A percentile compares a stretch with the other conserved stretches of the same genome.
These are phyloP conservation scores for Tolypocladium cylindrosporum DNA, from an alignment of 2,329 filamentous ascomycete species.

Conservation along the genomic window DNA sequence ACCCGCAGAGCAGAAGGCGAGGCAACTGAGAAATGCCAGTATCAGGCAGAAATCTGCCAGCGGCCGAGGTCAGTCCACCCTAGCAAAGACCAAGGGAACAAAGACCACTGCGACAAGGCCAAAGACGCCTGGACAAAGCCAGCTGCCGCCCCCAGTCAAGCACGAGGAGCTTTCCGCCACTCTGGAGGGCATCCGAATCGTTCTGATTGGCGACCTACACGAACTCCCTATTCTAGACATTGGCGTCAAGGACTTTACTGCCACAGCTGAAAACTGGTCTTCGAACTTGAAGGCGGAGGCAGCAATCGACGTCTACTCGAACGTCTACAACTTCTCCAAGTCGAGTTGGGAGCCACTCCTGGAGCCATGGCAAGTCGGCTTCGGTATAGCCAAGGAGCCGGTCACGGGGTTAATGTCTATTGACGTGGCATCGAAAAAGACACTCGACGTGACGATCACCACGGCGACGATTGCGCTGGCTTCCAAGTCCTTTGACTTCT, in stretches of 20 bases:
- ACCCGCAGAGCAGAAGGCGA: conserved; percentile 43
- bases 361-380: conserved; percentile 91
- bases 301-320: conserved; percentile 86
- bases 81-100: conserved; percentile 30
- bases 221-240: conserved; percentile 92
- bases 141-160: conserved; percentile 7
- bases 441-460: conserved; percentile 84
- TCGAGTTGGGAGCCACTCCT: conserved; percentile 95
- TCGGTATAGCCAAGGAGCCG: conserved; percentile 73
- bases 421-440: conserved; percentile 80
- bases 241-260: conserved; percentile 81
- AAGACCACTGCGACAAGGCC: conserved; percentile 23
- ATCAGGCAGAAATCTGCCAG: conserved; percentile 48
- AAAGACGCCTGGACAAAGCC: conserved; percentile 8
- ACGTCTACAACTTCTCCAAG: conserved; percentile 98
- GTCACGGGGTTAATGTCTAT: conserved; percentile 69
- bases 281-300: conserved; percentile 77
- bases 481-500: conserved; percentile 86
- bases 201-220: conserved; percentile 91
- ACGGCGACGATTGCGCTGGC: conserved; percentile 87
- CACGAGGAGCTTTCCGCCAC: conserved; percentile 76
- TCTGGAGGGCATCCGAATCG: conserved; percentile 80
- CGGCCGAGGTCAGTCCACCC: conserved; percentile 43
- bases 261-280: conserved; percentile 86
- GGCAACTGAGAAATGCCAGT: conserved; percentile 38